Conservation (phyloP, 2,329 filamentous ascomycete genomes). For the Pyrenochaeta sp. region DNA sequence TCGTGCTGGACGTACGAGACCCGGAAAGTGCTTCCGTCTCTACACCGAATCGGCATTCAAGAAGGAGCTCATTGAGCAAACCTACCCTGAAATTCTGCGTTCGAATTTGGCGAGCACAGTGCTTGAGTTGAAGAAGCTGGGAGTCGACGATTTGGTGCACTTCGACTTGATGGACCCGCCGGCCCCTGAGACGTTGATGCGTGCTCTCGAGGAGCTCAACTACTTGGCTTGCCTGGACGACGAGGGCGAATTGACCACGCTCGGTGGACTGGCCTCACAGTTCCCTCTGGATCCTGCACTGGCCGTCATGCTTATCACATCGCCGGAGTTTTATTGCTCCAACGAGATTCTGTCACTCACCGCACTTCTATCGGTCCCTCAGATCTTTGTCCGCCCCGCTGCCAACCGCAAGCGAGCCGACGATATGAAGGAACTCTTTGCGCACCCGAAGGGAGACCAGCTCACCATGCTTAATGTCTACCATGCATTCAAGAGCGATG, state of each 20-base stretch:
- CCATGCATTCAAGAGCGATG: conserved; percentile 88
- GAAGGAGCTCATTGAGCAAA: conserved; percentile 96
- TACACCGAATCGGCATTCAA: conserved; percentile 97
- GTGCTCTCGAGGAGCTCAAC: conserved; percentile 95
- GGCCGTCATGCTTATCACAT: conserved; percentile 97
- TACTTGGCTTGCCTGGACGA: conserved; percentile 96
- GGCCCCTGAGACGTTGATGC: conserved; percentile 97
- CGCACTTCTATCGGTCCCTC: conserved; percentile 89
- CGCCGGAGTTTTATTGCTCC: conserved; percentile 97
- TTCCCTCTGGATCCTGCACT: conserved; percentile 94
- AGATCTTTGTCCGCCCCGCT: conserved; percentile 89
- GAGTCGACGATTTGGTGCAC: conserved; percentile 93
- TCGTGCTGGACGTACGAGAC: conserved; percentile 98
- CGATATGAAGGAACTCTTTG: conserved; percentile 95
- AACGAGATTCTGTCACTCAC: conserved; percentile 98
- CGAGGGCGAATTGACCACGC: conserved; percentile 86
- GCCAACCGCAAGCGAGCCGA: conserved; percentile 88
- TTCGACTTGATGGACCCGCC: conserved; percentile 99
- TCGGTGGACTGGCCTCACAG: conserved; percentile 88
- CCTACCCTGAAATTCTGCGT: conserved; percentile 92
- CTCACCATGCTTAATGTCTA: conserved; percentile 97
- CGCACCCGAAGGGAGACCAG: conserved; percentile 92
- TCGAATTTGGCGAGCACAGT: conserved; percentile 96
- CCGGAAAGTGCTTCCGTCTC: conserved; percentile 96
- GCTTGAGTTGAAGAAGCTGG: conserved; percentile 95